Percentiles rank a stretch among this genome's conserved stretches.
These are phyloP conservation scores for Cardiosporidium cionae DNA, from an alignment of 169 alveolate genomes.

Conservation along the genomic window DNA sequence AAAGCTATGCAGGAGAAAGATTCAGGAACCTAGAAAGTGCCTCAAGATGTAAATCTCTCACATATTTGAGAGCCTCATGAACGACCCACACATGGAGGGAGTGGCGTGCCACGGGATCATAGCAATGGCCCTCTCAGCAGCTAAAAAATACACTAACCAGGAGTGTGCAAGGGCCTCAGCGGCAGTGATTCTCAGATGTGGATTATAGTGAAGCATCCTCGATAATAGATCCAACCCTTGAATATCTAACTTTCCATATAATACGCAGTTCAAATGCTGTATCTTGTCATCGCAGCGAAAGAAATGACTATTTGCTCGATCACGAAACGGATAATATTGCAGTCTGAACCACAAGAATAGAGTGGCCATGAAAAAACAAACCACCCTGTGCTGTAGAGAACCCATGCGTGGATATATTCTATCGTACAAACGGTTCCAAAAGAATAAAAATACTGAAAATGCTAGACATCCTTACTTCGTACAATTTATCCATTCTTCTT, in stretches of 20 bases:
- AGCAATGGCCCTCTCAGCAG: no score
- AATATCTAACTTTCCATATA: conserved; percentile 22
- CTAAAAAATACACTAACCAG: conserved; percentile 40
- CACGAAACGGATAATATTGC: conserved; percentile 28
- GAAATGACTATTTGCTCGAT: conserved; percentile 24
- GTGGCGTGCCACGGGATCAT: no score
- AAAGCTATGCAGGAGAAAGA: neutral
- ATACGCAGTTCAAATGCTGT: conserved; percentile 10
- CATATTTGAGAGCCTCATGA: no score
- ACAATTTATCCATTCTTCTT: conserved; percentile 67
- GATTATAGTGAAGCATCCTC: conserved; percentile 81
- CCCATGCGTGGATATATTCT: no score
- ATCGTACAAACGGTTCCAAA: no score
- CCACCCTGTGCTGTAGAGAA: neutral
- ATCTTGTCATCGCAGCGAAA: conserved; percentile 28
- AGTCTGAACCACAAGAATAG: neutral
- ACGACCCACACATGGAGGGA: no score
- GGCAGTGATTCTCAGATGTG: conserved; percentile 86
- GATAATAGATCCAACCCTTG: conserved; percentile 66
- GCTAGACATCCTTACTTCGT: conserved; percentile 45
- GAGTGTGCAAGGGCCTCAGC: conserved; percentile 91
- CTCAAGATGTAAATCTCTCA: no score
- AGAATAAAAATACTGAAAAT: no score
- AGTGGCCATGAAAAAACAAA: neutral
- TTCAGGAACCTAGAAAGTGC: no score